Percentiles rank a stretch among this genome's conserved stretches.
Conservation (phyloP, 441 rosid genomes). For the Populus hybrid region DNA sequence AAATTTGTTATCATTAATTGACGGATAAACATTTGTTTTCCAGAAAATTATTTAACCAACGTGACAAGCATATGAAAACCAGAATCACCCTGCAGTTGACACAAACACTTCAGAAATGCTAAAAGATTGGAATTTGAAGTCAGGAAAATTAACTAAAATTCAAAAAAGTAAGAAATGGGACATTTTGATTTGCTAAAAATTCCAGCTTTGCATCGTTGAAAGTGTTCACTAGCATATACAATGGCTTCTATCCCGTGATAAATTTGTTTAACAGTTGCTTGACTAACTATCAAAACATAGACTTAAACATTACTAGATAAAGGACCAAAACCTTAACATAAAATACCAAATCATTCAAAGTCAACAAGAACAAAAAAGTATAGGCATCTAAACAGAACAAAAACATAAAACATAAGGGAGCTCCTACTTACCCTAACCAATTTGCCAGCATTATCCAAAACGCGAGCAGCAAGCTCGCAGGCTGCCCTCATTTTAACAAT, state of each 20-base stretch:
- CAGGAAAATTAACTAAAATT: background rate
- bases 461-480: slow-evolving; percentile 91
- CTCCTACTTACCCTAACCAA: slow-evolving; percentile 17
- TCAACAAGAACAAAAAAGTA: background rate
- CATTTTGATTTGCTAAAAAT: background rate
- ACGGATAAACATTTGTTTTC: background rate
- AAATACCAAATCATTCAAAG: background rate
- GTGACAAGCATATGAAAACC: background rate
- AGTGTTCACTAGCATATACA: background rate
- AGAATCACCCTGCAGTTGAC: background rate
- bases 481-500: slow-evolving; percentile 73
- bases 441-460: slow-evolving; percentile 68
- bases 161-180: background rate
- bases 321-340: background rate
- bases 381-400: background rate
- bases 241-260: background rate
- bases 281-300: background rate
- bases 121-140: background rate
- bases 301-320: too few relatives aligned
- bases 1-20: background rate
- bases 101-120: background rate
- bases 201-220: background rate
- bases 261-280: background rate
- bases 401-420: background rate
- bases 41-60: background rate